Evolutionary conservation across 2,329 filamentous ascomycete species (phyloP), one percentile per base, ranked within the genome.

Genomic region (Daldinia sp.): DNA sequence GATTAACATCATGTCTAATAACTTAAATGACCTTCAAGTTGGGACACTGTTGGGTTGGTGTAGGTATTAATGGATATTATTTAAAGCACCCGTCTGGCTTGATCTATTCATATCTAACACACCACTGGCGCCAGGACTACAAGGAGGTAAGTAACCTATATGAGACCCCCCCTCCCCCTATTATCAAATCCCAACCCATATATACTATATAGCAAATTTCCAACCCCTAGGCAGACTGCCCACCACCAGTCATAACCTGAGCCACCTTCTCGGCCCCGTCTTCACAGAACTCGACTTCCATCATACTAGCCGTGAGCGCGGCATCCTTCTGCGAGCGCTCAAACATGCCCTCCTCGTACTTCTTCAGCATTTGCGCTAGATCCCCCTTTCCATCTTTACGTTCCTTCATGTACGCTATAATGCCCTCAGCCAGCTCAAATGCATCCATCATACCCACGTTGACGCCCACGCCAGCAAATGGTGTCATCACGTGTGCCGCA

Each of bases 401-500:
- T 34, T 55, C 64, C 34, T 43, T 23, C 6, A 68, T 57, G 17
- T 61, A 64, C 11, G 11, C 48, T 19, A 64, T 23, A 5, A 73
- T 66, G 4, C 59, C 68, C 48, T 63, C 61, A 21, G 66, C 70
- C 21, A 85, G 71, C 45, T 81, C 74, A 39, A 81, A 61, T 7
- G 80, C 75, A 68, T 84, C 82, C 48, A 74, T 70, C 78, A 85
- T 78, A 1, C 77, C 81, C 3, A 79, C 70, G 61, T 85, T 84
- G 8, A 84, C 82, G 1, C 82, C 82, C 13, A 79, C 81, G 4
- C 83, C 83, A 1, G 78, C 78, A 61, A 80, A 81, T 0, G 80
- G 80, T 1, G 78, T 79, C 78, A 82, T 81, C 3, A 84, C 61
- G 65, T 85, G 82, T 6, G 82, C 82, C 9, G 82, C 79, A 64